A percentile compares a stretch with the other conserved stretches of the same genome.
phyloP scores from a whole-genome alignment of 805 yeast genomes.

The Hanseniaspora lindneri region DNA sequence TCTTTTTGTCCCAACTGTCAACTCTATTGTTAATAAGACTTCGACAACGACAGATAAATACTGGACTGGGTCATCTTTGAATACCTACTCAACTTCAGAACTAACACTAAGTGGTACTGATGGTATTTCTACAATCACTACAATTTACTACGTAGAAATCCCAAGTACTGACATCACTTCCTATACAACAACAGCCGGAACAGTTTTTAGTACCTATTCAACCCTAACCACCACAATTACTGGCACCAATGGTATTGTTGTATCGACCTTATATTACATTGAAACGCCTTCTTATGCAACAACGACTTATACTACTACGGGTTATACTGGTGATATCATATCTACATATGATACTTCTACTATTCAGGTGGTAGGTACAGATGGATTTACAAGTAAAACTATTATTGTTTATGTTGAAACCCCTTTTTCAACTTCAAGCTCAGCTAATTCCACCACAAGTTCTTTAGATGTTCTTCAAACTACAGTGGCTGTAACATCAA shows the following conservation, averaged over 20 bases:
- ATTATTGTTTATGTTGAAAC: no score
- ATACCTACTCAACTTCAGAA: slow-evolving; percentile 18
- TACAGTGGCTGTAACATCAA: slow-evolving; percentile 11
- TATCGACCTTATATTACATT: no score
- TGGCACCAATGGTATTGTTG: no score
- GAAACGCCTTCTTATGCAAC: no score
- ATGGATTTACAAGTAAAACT: no score
- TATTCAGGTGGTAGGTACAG: no score
- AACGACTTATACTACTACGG: background rate
- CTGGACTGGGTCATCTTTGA: slow-evolving; percentile 18
- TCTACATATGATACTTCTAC: background rate
- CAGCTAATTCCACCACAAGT: background rate
- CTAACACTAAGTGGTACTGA: slow-evolving; percentile 20
- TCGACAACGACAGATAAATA: slow-evolving; percentile 21
- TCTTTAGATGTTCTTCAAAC: slow-evolving; percentile 14
- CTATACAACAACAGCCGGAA: background rate
- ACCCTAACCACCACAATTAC: no score
- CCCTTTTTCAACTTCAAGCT: background rate
- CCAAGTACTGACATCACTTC: background rate
- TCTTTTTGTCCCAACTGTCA: slow-evolving; percentile 10
- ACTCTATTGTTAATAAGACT: background rate
- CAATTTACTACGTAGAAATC: slow-evolving; percentile 1
- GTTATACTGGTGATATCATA: background rate
- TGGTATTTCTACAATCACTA: slow-evolving; percentile 6
- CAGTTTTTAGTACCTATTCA: no score